Conservation (phyloP, 2,329 filamentous ascomycete species). For the Microdochium bolleyi region DNA sequence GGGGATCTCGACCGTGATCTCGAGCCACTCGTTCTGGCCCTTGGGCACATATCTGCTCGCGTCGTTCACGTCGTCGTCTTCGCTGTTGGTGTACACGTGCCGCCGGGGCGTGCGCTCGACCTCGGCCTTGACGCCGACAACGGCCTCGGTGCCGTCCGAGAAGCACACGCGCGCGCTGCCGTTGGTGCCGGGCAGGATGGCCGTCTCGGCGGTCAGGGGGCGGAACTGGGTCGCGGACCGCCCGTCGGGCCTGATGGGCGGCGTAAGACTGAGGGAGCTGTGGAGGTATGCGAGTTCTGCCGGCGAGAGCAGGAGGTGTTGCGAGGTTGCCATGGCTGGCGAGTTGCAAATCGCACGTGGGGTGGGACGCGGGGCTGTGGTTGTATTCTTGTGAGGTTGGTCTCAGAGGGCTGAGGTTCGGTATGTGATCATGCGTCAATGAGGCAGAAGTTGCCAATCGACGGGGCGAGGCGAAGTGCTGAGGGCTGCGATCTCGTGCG, state of each 20-base stretch:
- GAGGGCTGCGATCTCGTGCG: too few species aligned
- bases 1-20: slow-evolving; percentile 86
- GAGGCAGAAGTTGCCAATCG: too few species aligned
- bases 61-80: slow-evolving; percentile 18
- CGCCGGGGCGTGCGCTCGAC: slow-evolving; percentile 60
- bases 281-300: slow-evolving; percentile 96
- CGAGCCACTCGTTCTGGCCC: slow-evolving; percentile 67
- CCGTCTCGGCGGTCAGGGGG: slow-evolving; percentile 81
- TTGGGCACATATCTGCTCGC: slow-evolving; percentile 31
- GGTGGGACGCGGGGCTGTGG: too few species aligned
- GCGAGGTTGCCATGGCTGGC: slow-evolving; percentile 53
- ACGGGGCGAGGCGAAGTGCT: too few species aligned
- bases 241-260: slow-evolving; percentile 85
- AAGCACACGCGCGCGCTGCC: slow-evolving; percentile 92
- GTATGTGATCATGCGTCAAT: too few species aligned
- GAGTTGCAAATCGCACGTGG: too few species aligned
- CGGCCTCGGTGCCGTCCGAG: slow-evolving; percentile 88
- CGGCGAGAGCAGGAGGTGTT: slow-evolving; percentile 75
- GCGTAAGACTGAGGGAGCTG: slow-evolving; percentile 70
- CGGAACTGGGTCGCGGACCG: slow-evolving; percentile 81
- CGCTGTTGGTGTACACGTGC: slow-evolving; percentile 15
- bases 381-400: too few species aligned
- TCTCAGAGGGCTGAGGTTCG: too few species aligned
- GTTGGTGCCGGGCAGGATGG: slow-evolving; percentile 81
- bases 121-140: slow-evolving; percentile 93